phyloP scores from a whole-genome alignment of 352 stramenopile species.

The Phytophthora gonapodyides region DNA sequence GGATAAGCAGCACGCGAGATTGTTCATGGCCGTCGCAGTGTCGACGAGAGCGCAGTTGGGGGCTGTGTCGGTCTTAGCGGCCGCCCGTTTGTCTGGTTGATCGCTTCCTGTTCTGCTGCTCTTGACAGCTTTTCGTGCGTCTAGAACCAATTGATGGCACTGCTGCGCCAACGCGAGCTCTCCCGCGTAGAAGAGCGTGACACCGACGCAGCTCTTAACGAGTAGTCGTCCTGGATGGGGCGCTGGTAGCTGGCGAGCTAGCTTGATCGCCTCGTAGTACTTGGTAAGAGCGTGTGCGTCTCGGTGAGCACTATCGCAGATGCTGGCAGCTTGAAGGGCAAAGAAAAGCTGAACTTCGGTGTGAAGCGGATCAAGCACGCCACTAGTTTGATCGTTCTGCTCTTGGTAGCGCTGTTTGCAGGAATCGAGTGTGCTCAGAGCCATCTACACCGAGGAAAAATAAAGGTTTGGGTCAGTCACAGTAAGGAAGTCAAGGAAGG shows the following conservation, averaged over 20 bases:
- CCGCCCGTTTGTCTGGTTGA: conserved; percentile 9
- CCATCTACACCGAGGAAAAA: conserved; percentile 48
- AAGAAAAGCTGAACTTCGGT: conserved; percentile 61
- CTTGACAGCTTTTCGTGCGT: conserved; percentile 37
- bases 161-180: conserved; percentile 53
- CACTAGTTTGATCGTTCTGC: not conserved
- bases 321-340: conserved; percentile 47
- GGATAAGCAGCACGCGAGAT: conserved; percentile 69
- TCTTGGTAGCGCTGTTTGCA: conserved; percentile 45
- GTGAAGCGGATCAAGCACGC: conserved; percentile 11
- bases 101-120: conserved; percentile 15
- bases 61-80: conserved; percentile 7
- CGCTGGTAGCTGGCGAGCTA: conserved; percentile 37
- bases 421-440: conserved; percentile 51
- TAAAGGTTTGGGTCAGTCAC: not conserved
- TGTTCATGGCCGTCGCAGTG: conserved; percentile 76
- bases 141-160: conserved; percentile 61
- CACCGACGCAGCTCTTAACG: conserved; percentile 56
- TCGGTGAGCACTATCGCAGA: conserved; percentile 58
- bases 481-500: not conserved
- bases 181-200: conserved; percentile 59
- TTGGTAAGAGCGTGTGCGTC: conserved; percentile 54
- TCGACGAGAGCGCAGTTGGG: conserved; percentile 38
- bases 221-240: conserved; percentile 45
- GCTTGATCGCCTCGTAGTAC: conserved; percentile 59